phyloP scores from a whole-genome alignment of 2,329 filamentous ascomycete genomes.

The Cladosporium sp. region DNA sequence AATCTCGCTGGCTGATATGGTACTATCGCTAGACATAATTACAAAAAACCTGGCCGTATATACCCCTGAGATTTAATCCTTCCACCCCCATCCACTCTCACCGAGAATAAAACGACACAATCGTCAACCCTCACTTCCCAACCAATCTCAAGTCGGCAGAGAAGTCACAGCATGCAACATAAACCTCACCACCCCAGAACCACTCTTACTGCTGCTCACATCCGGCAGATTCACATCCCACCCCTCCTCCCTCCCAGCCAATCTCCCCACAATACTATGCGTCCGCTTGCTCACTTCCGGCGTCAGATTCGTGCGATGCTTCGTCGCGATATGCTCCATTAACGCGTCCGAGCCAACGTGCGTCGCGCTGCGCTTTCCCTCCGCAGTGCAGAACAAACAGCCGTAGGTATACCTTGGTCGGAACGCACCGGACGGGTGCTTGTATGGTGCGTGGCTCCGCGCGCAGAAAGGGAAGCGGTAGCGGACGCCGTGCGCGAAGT shows the following conservation, averaged over 20 bases:
- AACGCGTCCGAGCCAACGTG: slow-evolving; percentile 39
- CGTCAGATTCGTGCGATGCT: slow-evolving; percentile 37
- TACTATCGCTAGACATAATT: background rate
- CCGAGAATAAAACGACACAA: background rate
- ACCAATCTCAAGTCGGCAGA: slow-evolving; percentile 2
- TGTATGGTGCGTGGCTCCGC: slow-evolving; percentile 20
- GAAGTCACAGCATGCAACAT: slow-evolving; percentile 13
- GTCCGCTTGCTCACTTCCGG: slow-evolving; percentile 33
- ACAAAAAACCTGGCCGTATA: background rate
- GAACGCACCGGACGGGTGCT: slow-evolving; percentile 8
- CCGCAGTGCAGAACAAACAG: slow-evolving; percentile 25
- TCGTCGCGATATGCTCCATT: slow-evolving; percentile 40
- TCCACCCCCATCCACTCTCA: background rate
- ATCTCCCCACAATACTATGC: slow-evolving; percentile 39
- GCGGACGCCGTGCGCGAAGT: slow-evolving; percentile 20
- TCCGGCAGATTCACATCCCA: slow-evolving; percentile 41
- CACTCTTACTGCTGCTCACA: background rate
- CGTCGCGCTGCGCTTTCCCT: slow-evolving; percentile 18
- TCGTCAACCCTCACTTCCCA: background rate
- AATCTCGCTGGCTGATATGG: background rate
- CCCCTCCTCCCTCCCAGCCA: slow-evolving; percentile 26
- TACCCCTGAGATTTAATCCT: background rate
- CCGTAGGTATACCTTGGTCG: slow-evolving; percentile 20
- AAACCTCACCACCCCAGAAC: background rate
- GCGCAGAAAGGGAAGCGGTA: slow-evolving; percentile 25